Evolutionary conservation across 331 rosid species (phyloP), one percentile per base, ranked within the genome.

Genomic region (Quercus lobata): DNA sequence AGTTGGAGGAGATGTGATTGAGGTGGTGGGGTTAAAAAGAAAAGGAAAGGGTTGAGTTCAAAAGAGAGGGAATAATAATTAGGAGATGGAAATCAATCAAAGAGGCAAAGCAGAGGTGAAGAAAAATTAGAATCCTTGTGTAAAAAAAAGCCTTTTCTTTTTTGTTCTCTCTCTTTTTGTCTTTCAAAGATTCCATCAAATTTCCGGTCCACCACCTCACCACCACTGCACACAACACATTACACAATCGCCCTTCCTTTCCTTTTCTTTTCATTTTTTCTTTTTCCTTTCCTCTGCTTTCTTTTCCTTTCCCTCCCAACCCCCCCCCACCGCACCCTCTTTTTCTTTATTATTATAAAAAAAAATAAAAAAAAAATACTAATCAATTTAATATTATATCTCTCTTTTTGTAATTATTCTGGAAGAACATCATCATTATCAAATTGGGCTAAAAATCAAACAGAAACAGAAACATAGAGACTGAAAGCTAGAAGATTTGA

Each of bases 141-240:
- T 5, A 19, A 72, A 65, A 41, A 41, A 57, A 60, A 58, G 75
- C 80, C 71, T 74, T 55, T 11, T 14, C 73, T 7, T 61, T 74
- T 80, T 70, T 72, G 52, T 77, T 70, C 74, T 79, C 70, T 74
- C 70, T 84, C 76, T 75, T 74, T 55, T 72, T 76, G 58, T 41
- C 79, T 84, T 85, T 88, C 86, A 92, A 92, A 91, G 97, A 94
- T 94, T 94, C 98, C 90, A 78, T 92, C 86, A 78, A 83, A 82
- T 89, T 86, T 68, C 78, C 83, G 87, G 97, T 87, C 89, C 91
- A 89, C 96, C 54, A 49, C 54, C 3, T 1, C 96, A 81, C 91
- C 90, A 5, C 5, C n/a, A 11, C 15, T 41, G 49, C 49, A 41
- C 49, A 41, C 49, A 9, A 71, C 55, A 49, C 17, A 11, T 75